Percentiles rank a stretch among this genome's conserved stretches.
Conservation (phyloP, 352 stramenopile species). For the Pythium utonaiense region DNA sequence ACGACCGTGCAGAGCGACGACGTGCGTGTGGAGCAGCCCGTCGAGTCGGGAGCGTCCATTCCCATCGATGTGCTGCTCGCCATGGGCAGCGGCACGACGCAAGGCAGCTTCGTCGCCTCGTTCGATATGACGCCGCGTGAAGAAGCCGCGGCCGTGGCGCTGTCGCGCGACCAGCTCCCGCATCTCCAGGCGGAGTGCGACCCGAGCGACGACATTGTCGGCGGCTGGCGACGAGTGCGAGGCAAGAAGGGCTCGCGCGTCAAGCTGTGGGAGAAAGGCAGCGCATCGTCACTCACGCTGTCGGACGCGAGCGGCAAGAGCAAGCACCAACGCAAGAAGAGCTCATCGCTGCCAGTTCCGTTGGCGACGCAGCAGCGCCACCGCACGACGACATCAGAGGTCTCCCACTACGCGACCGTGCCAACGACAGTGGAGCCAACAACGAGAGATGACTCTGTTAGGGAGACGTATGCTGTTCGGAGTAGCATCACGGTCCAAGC, state of each 20-base stretch:
- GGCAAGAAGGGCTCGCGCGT: constrained; percentile 32
- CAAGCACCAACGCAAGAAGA: background rate
- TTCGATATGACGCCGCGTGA: constrained; percentile 22
- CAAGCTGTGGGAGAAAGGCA: constrained; percentile 54
- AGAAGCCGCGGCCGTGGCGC: background rate
- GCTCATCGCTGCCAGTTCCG: background rate
- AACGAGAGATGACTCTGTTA: background rate
- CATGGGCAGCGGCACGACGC: constrained; percentile 6
- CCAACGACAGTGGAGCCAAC: background rate
- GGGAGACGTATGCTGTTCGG: constrained; percentile 44
- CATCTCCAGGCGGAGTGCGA: constrained; percentile 24
- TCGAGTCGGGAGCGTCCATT: background rate
- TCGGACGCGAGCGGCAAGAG: constrained; percentile 1
- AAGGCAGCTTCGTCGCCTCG: constrained; percentile 20
- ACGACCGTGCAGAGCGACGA: constrained; percentile 19
- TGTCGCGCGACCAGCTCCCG: constrained; percentile 14
- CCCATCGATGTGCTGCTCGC: background rate
- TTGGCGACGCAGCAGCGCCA: background rate
- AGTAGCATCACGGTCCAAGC: constrained; percentile 55
- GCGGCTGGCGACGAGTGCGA: constrained; percentile 22
- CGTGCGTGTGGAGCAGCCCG: constrained; percentile 13
- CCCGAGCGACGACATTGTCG: constrained; percentile 9
- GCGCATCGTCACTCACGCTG: constrained; percentile 11
- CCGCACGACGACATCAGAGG: background rate
- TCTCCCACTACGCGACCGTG: background rate